A percentile compares a stretch with the other conserved stretches of the same genome.
phyloP scores from a whole-genome alignment of 2,329 filamentous ascomycete genomes.

The Chaetomium strumarium region DNA sequence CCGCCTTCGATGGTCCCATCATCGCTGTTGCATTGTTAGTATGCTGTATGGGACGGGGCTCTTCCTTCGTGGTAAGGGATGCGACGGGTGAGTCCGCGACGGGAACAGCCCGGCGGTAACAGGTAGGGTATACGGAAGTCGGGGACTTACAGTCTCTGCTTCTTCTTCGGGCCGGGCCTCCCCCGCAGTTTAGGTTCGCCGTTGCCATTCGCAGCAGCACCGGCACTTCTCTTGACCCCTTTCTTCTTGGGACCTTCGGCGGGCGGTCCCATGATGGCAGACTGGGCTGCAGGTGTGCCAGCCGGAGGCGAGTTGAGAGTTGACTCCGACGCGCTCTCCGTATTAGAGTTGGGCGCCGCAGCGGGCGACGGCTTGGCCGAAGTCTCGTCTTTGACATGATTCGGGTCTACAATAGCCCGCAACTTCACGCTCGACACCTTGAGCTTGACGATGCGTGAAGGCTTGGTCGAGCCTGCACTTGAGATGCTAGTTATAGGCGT shows the following conservation, averaged over 20 bases:
- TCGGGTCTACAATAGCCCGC: conserved; percentile 43
- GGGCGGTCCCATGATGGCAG: conserved; percentile 52
- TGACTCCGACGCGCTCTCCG: conserved; percentile 54
- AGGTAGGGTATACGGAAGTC: neutral
- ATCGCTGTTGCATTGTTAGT: conserved; percentile 43
- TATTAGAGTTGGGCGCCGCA: conserved; percentile 39
- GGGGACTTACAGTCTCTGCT: conserved; percentile 78
- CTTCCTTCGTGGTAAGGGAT: conserved; percentile 3
- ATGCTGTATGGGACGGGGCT: conserved; percentile 11
- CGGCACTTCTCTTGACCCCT: conserved; percentile 63
- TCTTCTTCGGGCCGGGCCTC: conserved; percentile 96
- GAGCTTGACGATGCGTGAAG: conserved; percentile 43
- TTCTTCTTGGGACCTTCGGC: conserved; percentile 66
- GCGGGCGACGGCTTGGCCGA: conserved; percentile 40
- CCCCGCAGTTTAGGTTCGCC: conserved; percentile 68
- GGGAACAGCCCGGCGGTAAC: neutral
- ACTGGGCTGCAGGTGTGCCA: conserved; percentile 47
- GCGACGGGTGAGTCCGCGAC: neutral
- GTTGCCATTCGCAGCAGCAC: conserved; percentile 44
- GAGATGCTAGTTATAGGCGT: conserved; percentile 8
- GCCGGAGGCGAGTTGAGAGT: conserved; percentile 53
- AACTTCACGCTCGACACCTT: conserved; percentile 47
- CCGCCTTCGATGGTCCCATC: conserved; percentile 56
- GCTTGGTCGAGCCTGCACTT: conserved; percentile 25
- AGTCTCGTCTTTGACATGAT: conserved; percentile 36